phyloP scores from a whole-genome alignment of 257 asterid species.

The Solanum boliviense region DNA sequence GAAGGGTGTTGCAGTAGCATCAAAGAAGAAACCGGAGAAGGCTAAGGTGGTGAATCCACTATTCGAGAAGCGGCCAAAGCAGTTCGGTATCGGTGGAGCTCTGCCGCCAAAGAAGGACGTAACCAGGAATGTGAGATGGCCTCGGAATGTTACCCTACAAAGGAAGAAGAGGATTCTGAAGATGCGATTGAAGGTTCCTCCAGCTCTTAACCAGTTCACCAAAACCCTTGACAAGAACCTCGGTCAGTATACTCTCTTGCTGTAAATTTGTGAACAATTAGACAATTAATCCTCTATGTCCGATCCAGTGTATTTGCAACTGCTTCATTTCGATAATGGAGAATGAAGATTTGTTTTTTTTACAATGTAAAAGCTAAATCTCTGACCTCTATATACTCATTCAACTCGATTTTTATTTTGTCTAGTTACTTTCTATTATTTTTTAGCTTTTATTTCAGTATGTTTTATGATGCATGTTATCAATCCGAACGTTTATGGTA shows the following conservation, averaged over 20 bases:
- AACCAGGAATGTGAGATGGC: constrained; percentile 29
- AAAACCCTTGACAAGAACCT: constrained; percentile 38
- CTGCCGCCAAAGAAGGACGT: constrained; percentile 32
- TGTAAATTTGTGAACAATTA: neutral
- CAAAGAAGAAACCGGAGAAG: constrained; percentile 13
- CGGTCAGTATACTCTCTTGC: constrained; percentile 3
- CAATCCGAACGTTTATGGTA: neutral
- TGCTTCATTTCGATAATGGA: neutral
- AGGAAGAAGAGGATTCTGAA: constrained; percentile 35
- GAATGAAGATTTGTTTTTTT: neutral
- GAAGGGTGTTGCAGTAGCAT: constrained; percentile 13
- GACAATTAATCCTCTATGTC: neutral
- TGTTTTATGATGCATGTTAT: neutral
- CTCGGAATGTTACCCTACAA: constrained; percentile 16
- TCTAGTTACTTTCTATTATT: neutral
- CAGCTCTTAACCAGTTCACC: constrained; percentile 36
- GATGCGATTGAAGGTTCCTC: constrained; percentile 38
- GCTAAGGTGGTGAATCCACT: constrained; percentile 27
- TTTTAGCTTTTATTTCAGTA: neutral
- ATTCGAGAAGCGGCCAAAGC: constrained; percentile 33
- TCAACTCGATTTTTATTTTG: neutral
- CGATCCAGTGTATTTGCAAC: neutral
- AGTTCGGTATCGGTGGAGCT: constrained; percentile 36
- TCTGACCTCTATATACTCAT: neutral
- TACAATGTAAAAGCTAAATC: neutral